A percentile compares a stretch with the other conserved stretches of the same genome.
Conservation (phyloP, 306 rosid genomes). For the Gynostemma pentaphyllum region DNA sequence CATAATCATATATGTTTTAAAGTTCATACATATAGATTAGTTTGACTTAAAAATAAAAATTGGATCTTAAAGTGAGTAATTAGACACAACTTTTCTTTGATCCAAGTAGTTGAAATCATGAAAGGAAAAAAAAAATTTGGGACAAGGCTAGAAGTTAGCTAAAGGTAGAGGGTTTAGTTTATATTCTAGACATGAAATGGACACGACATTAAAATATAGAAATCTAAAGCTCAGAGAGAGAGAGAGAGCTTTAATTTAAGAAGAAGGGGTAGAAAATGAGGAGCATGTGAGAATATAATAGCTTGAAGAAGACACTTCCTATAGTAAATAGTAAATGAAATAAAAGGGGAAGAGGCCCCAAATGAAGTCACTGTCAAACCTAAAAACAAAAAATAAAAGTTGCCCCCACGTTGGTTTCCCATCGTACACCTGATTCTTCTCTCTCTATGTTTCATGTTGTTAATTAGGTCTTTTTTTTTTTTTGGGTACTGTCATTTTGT, state of each 20-base stretch:
- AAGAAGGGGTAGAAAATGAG: background rate
- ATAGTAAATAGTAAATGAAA: background rate
- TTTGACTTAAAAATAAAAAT: background rate
- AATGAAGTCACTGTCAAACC: background rate
- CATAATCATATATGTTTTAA: too few species aligned
- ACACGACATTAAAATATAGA: background rate
- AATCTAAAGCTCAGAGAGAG: background rate
- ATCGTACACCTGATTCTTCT: background rate
- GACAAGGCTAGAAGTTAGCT: too few species aligned
- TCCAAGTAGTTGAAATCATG: background rate
- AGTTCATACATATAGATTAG: too few species aligned
- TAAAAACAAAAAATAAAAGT: constrained; percentile 1
- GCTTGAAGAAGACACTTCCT: constrained; percentile 5
- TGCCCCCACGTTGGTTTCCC: constrained; percentile 9
- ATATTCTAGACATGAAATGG: too few species aligned
- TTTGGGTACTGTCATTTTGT: too few species aligned
- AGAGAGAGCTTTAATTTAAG: background rate
- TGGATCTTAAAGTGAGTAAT: background rate
- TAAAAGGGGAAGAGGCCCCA: background rate
- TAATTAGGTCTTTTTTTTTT: too few species aligned
- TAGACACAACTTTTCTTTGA: background rate
- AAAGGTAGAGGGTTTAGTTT: too few species aligned
- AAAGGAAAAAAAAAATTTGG: too few species aligned
- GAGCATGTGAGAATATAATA: constrained; percentile 1
- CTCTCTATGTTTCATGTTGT: too few species aligned